These are phyloP conservation scores for Paramecium pentaurelia DNA, from an alignment of 73 alveolate genomes.

Conservation along the genomic window DNA sequence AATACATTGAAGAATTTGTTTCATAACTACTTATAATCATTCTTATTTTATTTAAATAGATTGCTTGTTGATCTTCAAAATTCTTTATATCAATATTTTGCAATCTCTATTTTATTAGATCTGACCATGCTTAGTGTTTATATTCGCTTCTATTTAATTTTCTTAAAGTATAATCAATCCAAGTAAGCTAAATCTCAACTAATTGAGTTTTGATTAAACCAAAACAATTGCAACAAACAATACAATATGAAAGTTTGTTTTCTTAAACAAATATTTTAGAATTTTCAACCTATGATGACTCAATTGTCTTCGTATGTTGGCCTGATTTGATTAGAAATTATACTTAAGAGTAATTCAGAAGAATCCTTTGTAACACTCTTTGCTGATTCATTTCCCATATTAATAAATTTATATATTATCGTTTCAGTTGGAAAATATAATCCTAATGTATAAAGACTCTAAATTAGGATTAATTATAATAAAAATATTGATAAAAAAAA, in stretches of 20 bases:
- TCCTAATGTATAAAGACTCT: neutral
- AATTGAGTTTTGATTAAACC: neutral
- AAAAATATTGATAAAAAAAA: no score
- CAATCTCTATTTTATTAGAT: neutral
- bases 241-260: neutral
- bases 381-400: neutral
- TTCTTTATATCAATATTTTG: neutral
- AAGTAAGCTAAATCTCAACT: neutral
- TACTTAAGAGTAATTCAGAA: neutral
- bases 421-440: neutral
- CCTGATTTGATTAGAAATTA: neutral
- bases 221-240: neutral
- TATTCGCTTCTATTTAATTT: neutral
- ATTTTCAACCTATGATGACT: neutral
- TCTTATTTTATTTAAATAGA: neutral
- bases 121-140: neutral
- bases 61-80: neutral
- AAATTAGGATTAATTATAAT: no score
- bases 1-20: neutral
- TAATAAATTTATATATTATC: neutral
- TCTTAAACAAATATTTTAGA: neutral
- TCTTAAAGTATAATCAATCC: neutral
- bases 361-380: neutral
- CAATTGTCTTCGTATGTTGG: neutral
- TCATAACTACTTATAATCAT: neutral